Conservation (phyloP, 2,329 filamentous ascomycete species). For the Exserohilum turcica region DNA sequence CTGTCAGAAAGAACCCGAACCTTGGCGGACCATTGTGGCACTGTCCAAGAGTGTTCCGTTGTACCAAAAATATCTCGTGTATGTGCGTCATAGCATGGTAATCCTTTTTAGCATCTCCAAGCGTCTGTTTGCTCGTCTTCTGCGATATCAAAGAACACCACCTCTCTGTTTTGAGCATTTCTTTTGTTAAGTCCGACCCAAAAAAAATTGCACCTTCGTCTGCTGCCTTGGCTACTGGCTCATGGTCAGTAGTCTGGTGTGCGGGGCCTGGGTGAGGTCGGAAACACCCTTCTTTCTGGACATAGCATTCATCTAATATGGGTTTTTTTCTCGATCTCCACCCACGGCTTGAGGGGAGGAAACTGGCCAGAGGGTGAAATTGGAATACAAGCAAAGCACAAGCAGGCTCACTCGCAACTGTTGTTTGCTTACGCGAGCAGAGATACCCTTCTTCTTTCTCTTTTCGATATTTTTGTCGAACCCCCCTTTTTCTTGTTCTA, state of each 20-base stretch:
- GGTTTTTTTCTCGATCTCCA: slow-evolving; percentile 27
- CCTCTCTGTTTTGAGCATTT: slow-evolving; percentile 41
- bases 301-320: slow-evolving; percentile 43
- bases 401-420: slow-evolving; percentile 41
- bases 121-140: slow-evolving; percentile 40
- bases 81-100: slow-evolving; percentile 50
- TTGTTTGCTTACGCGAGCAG: slow-evolving; percentile 45
- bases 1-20: slow-evolving; percentile 21
- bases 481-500: slow-evolving; percentile 3
- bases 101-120: slow-evolving; percentile 45
- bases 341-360: slow-evolving; percentile 30
- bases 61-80: slow-evolving; percentile 46
- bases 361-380: slow-evolving; percentile 43
- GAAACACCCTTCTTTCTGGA: slow-evolving; percentile 29
- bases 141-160: slow-evolving; percentile 44
- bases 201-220: slow-evolving; percentile 30
- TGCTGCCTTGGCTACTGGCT: slow-evolving; percentile 12
- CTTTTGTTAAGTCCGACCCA: slow-evolving; percentile 38
- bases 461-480: slow-evolving; percentile 15
- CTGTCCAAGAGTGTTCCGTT: slow-evolving; percentile 30
- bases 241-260: slow-evolving; percentile 12
- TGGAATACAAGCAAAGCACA: slow-evolving; percentile 38
- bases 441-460: slow-evolving; percentile 46
- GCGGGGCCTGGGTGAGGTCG: slow-evolving; percentile 23
- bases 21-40: slow-evolving; percentile 18